Evolutionary conservation across 805 yeast genomes (phyloP), one percentile per base, ranked within the genome.

Genomic region (Kluyveromyces wickerhamii): DNA sequence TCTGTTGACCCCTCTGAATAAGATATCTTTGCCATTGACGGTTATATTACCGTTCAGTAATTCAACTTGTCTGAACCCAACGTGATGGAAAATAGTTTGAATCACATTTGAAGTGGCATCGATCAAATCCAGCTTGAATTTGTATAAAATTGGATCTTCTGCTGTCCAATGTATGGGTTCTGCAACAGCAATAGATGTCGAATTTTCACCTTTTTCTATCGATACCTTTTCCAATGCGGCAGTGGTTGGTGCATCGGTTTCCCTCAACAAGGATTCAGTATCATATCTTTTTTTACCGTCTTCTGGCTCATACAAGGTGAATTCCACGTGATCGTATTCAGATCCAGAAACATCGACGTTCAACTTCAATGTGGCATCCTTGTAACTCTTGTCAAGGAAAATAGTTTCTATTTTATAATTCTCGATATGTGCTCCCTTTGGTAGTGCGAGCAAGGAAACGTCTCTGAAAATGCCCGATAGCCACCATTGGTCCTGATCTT

Each of bases 401-500:
- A 15, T 17, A 3, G 29, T 27, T 12, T 13, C 7, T 18, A 27
- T 15, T n/a, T n/a, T 27, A 17, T 14, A 13, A 15, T 27, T 15
- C 16, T 27, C 29, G 8, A 27, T 17, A 27, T 27, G 29, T 8
- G 19, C 17, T 7, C 16, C 19, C 29, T 27, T 27, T 12, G 29
- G 29, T 10, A 27, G 16, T 8, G 11, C 19, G 5, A 27, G 8
- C 11, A 27, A 15, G 8, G 29, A 27, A 27, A 27, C 29, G 17
- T 27, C 29, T 14, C 29, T 27, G 19, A 15, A 27, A 13, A 27
- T 27, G 11, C 29, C 29, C 7, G 29, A 27, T 7, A 27, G 20
- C 29, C 29, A 27, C 29, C 29, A 27, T 14, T 27, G 29, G 16
- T 27, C 29, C 16, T 27, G 29, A 15, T 27, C 29, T 15, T 27